Conservation (phyloP, 352 stramenopile species). For the Pythium catenulatum region DNA sequence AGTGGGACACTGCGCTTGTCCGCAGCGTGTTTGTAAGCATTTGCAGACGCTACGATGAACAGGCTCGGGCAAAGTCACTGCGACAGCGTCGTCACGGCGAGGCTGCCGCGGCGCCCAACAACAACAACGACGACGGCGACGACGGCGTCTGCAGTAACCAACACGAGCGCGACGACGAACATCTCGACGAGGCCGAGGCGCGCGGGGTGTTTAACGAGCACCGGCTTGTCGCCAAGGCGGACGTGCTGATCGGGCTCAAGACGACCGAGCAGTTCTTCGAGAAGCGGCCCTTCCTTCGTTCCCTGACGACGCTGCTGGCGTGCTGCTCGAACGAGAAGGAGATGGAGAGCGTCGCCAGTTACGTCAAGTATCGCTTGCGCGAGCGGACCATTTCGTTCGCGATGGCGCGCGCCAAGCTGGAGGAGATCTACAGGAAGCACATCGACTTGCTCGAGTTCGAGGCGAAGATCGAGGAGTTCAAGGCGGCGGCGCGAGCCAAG, state of each 20-base stretch:
- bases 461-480: constrained; percentile 68
- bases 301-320: constrained; percentile 74
- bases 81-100: background rate
- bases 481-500: constrained; percentile 65
- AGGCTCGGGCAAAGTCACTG: background rate
- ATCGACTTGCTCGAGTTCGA: constrained; percentile 67
- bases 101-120: too few relatives aligned
- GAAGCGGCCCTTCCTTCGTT: constrained; percentile 78
- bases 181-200: too few relatives aligned
- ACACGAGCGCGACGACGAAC: too few relatives aligned
- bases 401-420: constrained; percentile 35
- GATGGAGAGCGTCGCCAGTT: constrained; percentile 67
- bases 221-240: constrained; percentile 74
- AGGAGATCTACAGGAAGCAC: constrained; percentile 66
- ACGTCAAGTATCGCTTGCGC: constrained; percentile 73
- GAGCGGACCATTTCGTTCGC: constrained; percentile 67
- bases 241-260: constrained; percentile 75
- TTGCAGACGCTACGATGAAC: constrained; percentile 56
- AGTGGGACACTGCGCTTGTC: constrained; percentile 75
- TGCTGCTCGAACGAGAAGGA: constrained; percentile 81
- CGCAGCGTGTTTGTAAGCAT: constrained; percentile 74
- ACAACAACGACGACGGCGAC: constrained; percentile 7
- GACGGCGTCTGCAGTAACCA: too few relatives aligned
- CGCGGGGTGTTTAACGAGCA: constrained; percentile 58
- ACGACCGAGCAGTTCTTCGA: constrained; percentile 66